Evolutionary conservation across 2,329 filamentous ascomycete species (phyloP).

Genomic region (Spiromastix sp.): DNA sequence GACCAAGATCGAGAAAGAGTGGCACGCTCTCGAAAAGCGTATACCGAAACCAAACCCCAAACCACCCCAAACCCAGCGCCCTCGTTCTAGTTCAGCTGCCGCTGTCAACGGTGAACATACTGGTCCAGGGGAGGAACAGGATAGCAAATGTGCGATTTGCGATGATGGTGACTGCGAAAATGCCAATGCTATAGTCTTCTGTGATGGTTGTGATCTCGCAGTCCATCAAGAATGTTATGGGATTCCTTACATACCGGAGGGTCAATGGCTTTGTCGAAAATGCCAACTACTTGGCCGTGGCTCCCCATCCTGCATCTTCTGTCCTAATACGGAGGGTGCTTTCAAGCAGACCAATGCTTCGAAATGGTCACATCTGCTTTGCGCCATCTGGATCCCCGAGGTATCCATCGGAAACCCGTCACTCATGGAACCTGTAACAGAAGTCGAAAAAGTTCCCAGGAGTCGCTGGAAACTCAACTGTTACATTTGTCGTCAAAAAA

Average conservation of each 20-base stretch:
- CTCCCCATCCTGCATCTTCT: conserved; percentile 93
- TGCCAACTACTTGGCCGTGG: conserved; percentile 91
- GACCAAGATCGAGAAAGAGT: conserved; percentile 98
- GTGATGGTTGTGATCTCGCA: conserved; percentile 91
- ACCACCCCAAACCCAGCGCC: conserved; percentile 85
- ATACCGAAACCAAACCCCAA: conserved; percentile 97
- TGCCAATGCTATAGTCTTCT: conserved; percentile 97
- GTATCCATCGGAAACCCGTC: conserved; percentile 91
- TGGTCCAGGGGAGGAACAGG: conserved; percentile 75
- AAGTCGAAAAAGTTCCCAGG: conserved; percentile 94
- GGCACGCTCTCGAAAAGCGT: conserved; percentile 88
- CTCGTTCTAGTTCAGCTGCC: conserved; percentile 84
- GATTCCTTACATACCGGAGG: conserved; percentile 95
- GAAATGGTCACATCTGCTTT: conserved; percentile 93
- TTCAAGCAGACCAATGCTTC: conserved; percentile 97
- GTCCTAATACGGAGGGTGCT: conserved; percentile 90
- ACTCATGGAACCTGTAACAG: conserved; percentile 97
- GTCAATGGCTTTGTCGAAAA: conserved; percentile 95
- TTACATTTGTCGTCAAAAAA: conserved; percentile 93
- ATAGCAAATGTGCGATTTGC: conserved; percentile 95
- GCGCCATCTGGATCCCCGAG: conserved; percentile 97
- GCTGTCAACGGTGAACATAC: conserved; percentile 90
- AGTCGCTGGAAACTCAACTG: conserved; percentile 87
- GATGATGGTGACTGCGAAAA: conserved; percentile 99
- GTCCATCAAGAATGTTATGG: conserved; percentile 99